Conservation (phyloP, 2,329 filamentous ascomycete species). For the Polytolypa hystricis region DNA sequence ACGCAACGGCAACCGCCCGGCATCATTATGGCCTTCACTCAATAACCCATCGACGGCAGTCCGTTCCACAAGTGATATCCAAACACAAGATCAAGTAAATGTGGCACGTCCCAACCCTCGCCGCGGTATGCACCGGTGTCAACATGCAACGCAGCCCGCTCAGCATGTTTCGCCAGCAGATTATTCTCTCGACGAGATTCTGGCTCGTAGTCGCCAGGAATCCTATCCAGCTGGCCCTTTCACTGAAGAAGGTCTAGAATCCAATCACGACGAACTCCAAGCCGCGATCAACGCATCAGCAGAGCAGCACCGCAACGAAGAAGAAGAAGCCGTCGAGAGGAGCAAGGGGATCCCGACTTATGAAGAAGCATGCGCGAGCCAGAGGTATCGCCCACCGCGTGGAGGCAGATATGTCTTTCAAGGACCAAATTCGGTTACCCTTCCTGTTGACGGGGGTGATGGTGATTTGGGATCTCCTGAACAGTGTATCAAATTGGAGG, state of each 20-base stretch:
- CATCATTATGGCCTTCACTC: too few relatives aligned
- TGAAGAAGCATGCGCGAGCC: constrained; percentile 11
- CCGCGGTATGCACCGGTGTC: too few relatives aligned
- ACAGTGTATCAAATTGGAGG: constrained; percentile 4
- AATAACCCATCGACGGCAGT: too few relatives aligned
- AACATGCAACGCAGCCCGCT: too few relatives aligned
- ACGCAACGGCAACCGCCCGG: too few relatives aligned
- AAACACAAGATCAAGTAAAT: too few relatives aligned
- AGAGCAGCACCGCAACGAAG: constrained; percentile 10
- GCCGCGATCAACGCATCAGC: constrained; percentile 12
- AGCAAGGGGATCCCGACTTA: constrained; percentile 12
- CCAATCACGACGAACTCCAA: constrained; percentile 9
- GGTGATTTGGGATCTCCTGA: too few relatives aligned
- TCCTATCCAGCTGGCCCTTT: constrained; percentile 6
- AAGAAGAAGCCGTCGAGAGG: constrained; percentile 13
- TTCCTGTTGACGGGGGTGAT: constrained; percentile 1
- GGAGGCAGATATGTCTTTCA: constrained; percentile 13
- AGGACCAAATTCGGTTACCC: constrained; percentile 7
- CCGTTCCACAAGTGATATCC: too few relatives aligned
- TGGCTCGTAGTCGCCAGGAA: constrained; percentile 8
- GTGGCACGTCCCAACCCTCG: too few relatives aligned
- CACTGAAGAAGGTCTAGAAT: constrained; percentile 4
- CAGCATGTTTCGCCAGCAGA: too few relatives aligned
- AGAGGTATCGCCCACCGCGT: constrained; percentile 5
- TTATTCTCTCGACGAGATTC: constrained; percentile 9